A percentile compares a stretch with the other conserved stretches of the same genome.
phyloP scores from a whole-genome alignment of 352 stramenopile species.

The Phytophthora tubulina region DNA sequence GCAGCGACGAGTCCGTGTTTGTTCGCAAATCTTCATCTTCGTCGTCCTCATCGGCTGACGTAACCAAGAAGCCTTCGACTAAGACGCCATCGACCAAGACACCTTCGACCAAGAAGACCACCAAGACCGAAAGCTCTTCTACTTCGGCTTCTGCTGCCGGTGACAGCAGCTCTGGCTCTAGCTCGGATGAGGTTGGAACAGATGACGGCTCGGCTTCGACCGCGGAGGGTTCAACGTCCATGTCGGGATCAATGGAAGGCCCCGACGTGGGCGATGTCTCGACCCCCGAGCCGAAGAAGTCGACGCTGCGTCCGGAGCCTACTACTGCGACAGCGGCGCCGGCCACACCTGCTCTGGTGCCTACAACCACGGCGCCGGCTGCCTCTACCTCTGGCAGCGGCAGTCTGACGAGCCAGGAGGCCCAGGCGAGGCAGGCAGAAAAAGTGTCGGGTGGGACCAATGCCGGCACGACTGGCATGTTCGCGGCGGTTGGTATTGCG shows the following conservation, averaged over 20 bases:
- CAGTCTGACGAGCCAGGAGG: constrained; percentile 50
- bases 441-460: constrained; percentile 36
- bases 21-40: constrained; percentile 28
- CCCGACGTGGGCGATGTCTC: constrained; percentile 49
- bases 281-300: constrained; percentile 31
- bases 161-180: constrained; percentile 31
- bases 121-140: constrained; percentile 15
- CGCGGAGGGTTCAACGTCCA: constrained; percentile 16
- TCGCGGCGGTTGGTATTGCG: constrained; percentile 23
- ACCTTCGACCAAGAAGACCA: constrained; percentile 36
- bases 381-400: constrained; percentile 31
- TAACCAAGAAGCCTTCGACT: constrained; percentile 37
- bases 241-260: constrained; percentile 35
- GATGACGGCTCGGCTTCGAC: constrained; percentile 6
- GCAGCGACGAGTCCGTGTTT: constrained; percentile 25
- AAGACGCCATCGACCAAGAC: constrained; percentile 42
- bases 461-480: constrained; percentile 20
- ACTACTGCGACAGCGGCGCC: constrained; percentile 21
- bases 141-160: not conserved
- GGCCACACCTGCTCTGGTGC: constrained; percentile 17
- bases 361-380: constrained; percentile 11
- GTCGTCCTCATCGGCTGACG: constrained; percentile 22
- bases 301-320: constrained; percentile 28
- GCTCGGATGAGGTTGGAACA: constrained; percentile 26
- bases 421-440: constrained; percentile 54